Conservation (phyloP, 306 rosid species). For the Leucaena leucocephala region DNA sequence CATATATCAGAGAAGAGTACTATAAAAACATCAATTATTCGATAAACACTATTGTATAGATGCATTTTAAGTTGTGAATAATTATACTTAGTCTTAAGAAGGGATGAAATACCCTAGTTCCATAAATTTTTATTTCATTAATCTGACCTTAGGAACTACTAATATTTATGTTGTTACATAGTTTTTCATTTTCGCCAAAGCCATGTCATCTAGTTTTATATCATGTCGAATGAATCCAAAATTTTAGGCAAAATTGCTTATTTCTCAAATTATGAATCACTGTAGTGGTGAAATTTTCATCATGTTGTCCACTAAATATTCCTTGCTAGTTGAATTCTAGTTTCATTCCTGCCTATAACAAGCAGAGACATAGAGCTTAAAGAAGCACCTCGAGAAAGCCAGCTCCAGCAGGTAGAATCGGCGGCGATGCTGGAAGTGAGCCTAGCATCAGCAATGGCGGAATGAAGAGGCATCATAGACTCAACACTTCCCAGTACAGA, state of each 20-base stretch:
- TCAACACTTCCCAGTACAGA: conserved; percentile 67
- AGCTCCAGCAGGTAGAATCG: conserved; percentile 78
- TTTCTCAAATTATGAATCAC: not conserved
- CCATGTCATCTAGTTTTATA: not conserved
- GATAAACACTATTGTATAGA: not conserved
- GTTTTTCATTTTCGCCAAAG: not conserved
- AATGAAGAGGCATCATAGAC: conserved; percentile 87
- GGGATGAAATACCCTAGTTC: not conserved
- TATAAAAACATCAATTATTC: not conserved
- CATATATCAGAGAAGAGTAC: too few relatives aligned
- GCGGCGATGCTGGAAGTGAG: conserved; percentile 78
- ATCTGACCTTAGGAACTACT: not conserved
- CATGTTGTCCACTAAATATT: not conserved
- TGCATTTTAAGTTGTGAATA: not conserved
- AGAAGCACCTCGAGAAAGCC: conserved; percentile 76
- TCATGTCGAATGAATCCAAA: not conserved
- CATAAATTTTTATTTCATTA: not conserved
- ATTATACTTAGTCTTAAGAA: not conserved
- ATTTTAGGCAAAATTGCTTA: not conserved
- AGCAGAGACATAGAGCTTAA: not conserved
- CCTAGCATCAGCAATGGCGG: conserved; percentile 81
- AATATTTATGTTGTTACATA: not conserved
- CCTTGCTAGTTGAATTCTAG: conserved; percentile 2
- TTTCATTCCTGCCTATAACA: not conserved
- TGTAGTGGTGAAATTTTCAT: not conserved